Evolutionary conservation across 2,329 filamentous ascomycete genomes (phyloP).

Genomic region (Hypoxylon sp.): DNA sequence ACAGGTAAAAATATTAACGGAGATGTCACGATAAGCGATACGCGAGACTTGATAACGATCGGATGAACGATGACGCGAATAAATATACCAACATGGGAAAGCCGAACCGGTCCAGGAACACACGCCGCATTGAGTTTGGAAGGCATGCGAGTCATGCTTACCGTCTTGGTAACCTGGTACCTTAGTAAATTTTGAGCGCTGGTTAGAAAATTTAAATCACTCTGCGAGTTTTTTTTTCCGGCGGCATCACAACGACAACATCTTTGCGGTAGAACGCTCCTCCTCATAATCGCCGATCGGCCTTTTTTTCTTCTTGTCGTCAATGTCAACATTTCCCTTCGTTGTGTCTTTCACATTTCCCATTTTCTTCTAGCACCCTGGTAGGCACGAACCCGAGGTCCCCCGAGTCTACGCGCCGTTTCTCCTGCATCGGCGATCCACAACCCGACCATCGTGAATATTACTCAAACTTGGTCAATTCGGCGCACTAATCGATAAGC

Average conservation of each 20-base stretch:
- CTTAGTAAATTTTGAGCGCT: conserved; percentile 30
- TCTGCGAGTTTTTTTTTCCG: conserved; percentile 38
- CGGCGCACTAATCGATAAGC: conserved; percentile 42
- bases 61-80: conserved; percentile 39
- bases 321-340: conserved; percentile 26
- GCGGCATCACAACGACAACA: conserved; percentile 14
- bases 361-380: conserved; percentile 33
- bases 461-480: conserved; percentile 38
- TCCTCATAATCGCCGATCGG: conserved; percentile 19
- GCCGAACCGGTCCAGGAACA: conserved; percentile 31
- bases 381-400: conserved; percentile 37
- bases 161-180: conserved; percentile 20
- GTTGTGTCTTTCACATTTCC: conserved; percentile 27
- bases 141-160: conserved; percentile 39
- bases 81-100: conserved; percentile 34
- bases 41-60: conserved; percentile 14
- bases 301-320: conserved; percentile 13
- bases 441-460: conserved; percentile 41
- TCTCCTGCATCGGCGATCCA: conserved; percentile 50
- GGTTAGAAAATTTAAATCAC: conserved; percentile 44
- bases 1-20: conserved; percentile 1
- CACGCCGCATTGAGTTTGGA: conserved; percentile 27
- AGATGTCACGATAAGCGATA: conserved; percentile 32
- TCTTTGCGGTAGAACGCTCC: conserved; percentile 17
- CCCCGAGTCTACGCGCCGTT: conserved; percentile 42